These are phyloP conservation scores for Leishmania arabica DNA, from an alignment of 208 protist species.

Conservation along the genomic window DNA sequence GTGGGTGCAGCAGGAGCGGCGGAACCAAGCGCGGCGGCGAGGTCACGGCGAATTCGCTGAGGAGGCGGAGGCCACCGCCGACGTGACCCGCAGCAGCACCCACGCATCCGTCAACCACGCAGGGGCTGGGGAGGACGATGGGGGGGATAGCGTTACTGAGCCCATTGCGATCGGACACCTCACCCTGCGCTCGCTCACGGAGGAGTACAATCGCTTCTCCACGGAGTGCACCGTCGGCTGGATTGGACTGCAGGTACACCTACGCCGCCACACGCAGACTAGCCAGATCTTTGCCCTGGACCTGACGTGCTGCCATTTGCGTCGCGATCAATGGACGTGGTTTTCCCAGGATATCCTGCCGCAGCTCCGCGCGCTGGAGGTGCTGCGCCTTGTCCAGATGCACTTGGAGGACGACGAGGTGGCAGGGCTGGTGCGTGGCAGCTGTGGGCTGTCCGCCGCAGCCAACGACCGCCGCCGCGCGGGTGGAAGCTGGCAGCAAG, in stretches of 20 bases:
- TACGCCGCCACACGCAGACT: conserved; percentile 43
- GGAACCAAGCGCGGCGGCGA: background rate
- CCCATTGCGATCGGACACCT: background rate
- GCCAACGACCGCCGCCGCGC: conserved; percentile 9
- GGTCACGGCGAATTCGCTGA: background rate
- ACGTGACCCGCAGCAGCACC: background rate
- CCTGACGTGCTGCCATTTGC: conserved; percentile 49
- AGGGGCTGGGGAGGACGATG: background rate
- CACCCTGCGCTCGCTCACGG: conserved; percentile 27
- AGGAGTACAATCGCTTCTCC: conserved; percentile 27
- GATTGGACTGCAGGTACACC: conserved; percentile 42
- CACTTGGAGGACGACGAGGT: conserved; percentile 55
- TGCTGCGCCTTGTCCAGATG: conserved; percentile 56
- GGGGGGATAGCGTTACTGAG: background rate
- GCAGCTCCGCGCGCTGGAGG: conserved; percentile 44
- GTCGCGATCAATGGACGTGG: conserved; percentile 66
- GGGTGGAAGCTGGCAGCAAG: background rate
- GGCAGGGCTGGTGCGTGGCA: conserved; percentile 46
- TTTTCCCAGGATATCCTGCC: conserved; percentile 61
- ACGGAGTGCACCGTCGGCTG: conserved; percentile 35
- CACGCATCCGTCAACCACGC: background rate
- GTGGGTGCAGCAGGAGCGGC: background rate
- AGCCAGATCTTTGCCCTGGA: conserved; percentile 48
- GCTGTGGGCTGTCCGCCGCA: conserved; percentile 13
- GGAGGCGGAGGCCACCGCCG: background rate